A percentile compares a stretch with the other conserved stretches of the same genome.
Evolutionary conservation across 2,329 filamentous ascomycete species (phyloP).

Genomic region (Phialophora expanda): DNA sequence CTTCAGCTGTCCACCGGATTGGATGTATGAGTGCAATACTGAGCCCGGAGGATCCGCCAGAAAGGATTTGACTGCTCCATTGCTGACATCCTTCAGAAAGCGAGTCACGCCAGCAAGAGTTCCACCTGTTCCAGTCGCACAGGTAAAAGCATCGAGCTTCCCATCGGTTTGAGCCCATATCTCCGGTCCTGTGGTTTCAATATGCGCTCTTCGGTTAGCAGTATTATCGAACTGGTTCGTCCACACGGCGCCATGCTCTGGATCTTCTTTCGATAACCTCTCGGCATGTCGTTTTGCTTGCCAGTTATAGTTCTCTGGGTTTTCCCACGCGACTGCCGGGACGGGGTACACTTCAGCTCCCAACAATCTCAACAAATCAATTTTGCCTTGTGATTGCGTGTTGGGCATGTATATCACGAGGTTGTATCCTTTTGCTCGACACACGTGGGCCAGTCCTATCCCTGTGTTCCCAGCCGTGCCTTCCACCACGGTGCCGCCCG

Average conservation of each 20-base stretch:
- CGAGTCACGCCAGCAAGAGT: constrained; percentile 87
- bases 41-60: constrained; percentile 93
- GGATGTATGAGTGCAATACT: constrained; percentile 90
- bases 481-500: constrained; percentile 93
- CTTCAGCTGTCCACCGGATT: constrained; percentile 78
- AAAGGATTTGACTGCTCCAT: constrained; percentile 81
- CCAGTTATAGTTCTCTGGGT: constrained; percentile 97
- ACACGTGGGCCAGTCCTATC: constrained; percentile 96
- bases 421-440: constrained; percentile 86
- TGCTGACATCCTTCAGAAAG: constrained; percentile 82
- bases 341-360: constrained; percentile 96
- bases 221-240: constrained; percentile 99
- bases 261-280: constrained; percentile 50
- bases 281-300: constrained; percentile 92
- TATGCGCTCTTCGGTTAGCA: constrained; percentile 90
- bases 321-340: constrained; percentile 91
- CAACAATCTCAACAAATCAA: constrained; percentile 86
- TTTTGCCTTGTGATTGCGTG: constrained; percentile 97
- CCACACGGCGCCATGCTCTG: constrained; percentile 83
- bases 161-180: constrained; percentile 93
- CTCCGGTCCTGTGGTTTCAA: constrained; percentile 96
- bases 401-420: constrained; percentile 99
- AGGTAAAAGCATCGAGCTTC: constrained; percentile 90
- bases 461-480: constrained; percentile 98
- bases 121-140: constrained; percentile 89